These are phyloP conservation scores for Neurospora sp. DNA, from an alignment of 495 filamentous ascomycete genomes.

Conservation along the genomic window DNA sequence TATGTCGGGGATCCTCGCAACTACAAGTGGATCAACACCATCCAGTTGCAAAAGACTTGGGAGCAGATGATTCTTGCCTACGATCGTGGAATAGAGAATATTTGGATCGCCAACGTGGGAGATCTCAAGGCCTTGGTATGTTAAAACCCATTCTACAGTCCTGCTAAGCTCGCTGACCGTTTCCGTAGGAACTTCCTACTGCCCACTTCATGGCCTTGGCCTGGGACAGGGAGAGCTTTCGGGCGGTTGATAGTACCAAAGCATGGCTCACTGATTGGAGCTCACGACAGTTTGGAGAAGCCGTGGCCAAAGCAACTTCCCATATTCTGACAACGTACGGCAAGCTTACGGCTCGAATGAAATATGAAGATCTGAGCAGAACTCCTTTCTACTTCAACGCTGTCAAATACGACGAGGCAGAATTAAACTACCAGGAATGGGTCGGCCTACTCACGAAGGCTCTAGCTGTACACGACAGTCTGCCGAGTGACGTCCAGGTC, in stretches of 20 bases:
- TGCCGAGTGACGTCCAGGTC: constrained; percentile 28
- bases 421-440: constrained; percentile 48
- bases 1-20: constrained; percentile 49
- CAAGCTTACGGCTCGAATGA: constrained; percentile 44
- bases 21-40: constrained; percentile 58
- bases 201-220: constrained; percentile 51
- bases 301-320: constrained; percentile 29
- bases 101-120: constrained; percentile 61
- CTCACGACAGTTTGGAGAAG: constrained; percentile 16
- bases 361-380: constrained; percentile 47
- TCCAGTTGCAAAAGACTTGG: constrained; percentile 46
- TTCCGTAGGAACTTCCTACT: constrained; percentile 38
- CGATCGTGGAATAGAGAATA: constrained; percentile 42
- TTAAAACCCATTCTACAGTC: not conserved
- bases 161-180: not conserved
- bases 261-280: constrained; percentile 42
- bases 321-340: constrained; percentile 46
- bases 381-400: constrained; percentile 45
- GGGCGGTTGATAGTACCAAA: constrained; percentile 31
- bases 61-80: constrained; percentile 45
- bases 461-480: constrained; percentile 34
- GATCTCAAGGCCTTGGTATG: constrained; percentile 50
- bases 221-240: constrained; percentile 42
- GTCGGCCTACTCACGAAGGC: constrained; percentile 35
- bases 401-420: constrained; percentile 55